A percentile compares a stretch with the other conserved stretches of the same genome.
Evolutionary conservation across 192 early-diverging fungal species (phyloP).

Genomic region (Coemansia interrupta): DNA sequence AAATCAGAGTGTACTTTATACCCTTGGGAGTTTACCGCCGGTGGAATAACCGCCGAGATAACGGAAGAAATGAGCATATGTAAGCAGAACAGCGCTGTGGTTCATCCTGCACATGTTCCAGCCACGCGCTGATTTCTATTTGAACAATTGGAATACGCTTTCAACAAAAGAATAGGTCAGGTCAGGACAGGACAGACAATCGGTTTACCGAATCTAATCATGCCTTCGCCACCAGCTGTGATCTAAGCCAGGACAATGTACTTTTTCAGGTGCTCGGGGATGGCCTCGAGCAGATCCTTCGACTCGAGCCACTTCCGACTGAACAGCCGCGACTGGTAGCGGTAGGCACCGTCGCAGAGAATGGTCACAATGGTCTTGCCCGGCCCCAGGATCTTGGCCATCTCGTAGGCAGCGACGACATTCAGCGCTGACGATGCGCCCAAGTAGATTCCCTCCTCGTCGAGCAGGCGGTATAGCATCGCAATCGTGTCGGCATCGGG

Average conservation of each 20-base stretch:
- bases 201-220: too few species aligned
- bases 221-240: background rate
- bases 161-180: too few species aligned
- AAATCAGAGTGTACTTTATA: too few species aligned
- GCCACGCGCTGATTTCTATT: too few species aligned
- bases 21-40: too few species aligned
- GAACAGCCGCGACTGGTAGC: slow-evolving; percentile 79
- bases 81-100: too few species aligned
- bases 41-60: too few species aligned
- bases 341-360: slow-evolving; percentile 84
- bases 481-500: slow-evolving; percentile 75
- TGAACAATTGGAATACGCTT: too few species aligned
- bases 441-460: slow-evolving; percentile 92
- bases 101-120: too few species aligned
- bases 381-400: slow-evolving; percentile 79
- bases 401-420: slow-evolving; percentile 85
- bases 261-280: slow-evolving; percentile 82
- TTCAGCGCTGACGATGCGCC: slow-evolving; percentile 91
- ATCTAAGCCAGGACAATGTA: slow-evolving; percentile 69
- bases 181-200: too few species aligned
- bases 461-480: slow-evolving; percentile 85
- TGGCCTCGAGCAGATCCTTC: slow-evolving; percentile 71
- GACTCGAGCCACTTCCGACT: slow-evolving; percentile 84
- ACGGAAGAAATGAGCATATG: too few species aligned
- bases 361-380: slow-evolving; percentile 81